Evolutionary conservation across 306 rosid genomes (phyloP).

Genomic region (Begonia fuchsioides): DNA sequence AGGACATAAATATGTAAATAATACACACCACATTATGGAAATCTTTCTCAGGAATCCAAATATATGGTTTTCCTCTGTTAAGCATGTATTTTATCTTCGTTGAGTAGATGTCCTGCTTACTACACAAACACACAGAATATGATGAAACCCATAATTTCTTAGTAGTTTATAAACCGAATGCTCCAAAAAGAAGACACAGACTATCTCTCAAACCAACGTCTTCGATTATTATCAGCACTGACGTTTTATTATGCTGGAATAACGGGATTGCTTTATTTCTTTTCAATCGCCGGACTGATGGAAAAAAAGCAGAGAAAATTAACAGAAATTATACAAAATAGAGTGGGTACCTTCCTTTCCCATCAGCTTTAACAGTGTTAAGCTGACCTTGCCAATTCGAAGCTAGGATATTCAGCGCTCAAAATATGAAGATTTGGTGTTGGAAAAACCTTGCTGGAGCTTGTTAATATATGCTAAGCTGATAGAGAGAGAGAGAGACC

Average conservation of each 20-base stretch:
- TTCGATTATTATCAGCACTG: too few species aligned
- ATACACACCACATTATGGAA: slow-evolving; percentile 69
- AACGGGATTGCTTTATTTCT: too few species aligned
- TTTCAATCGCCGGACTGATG: too few species aligned
- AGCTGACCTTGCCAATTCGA: slow-evolving; percentile 49
- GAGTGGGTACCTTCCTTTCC: slow-evolving; percentile 66
- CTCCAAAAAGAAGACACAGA: too few species aligned
- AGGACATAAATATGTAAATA: neutral
- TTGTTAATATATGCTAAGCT: neutral
- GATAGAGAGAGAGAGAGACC: slow-evolving; percentile 10
- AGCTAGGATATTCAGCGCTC: slow-evolving; percentile 46
- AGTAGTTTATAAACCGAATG: too few species aligned
- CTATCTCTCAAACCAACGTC: too few species aligned
- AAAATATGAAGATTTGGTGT: too few species aligned
- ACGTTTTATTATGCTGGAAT: too few species aligned
- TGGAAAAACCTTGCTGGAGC: neutral
- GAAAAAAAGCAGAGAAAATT: too few species aligned
- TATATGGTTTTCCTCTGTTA: slow-evolving; percentile 66
- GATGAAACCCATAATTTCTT: too few species aligned
- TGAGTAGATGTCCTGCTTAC: slow-evolving; percentile 51
- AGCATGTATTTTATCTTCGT: slow-evolving; percentile 68
- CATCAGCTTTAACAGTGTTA: slow-evolving; percentile 36
- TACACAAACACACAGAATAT: slow-evolving; percentile 14
- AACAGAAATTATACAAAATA: too few species aligned
- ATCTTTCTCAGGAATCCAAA: slow-evolving; percentile 78